Conservation (phyloP, 345 rosid species). For the Clausena lansium region DNA sequence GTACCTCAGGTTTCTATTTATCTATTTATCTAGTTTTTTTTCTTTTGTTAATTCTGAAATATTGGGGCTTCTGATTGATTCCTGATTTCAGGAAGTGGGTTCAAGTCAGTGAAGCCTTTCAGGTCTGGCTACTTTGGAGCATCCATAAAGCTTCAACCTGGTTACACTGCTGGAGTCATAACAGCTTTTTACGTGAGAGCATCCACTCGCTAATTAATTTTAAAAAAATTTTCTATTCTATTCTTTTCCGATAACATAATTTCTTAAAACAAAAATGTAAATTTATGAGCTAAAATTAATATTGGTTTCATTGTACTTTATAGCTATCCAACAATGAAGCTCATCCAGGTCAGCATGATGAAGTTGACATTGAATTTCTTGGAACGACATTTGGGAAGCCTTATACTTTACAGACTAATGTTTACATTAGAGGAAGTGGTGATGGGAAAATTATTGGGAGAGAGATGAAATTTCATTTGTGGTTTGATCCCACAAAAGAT, state of each 20-base stretch:
- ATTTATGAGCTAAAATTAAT: not conserved
- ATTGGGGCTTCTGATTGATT: conserved; percentile 5
- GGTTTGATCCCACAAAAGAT: conserved; percentile 87
- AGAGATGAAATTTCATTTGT: conserved; percentile 85
- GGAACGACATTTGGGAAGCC: conserved; percentile 96
- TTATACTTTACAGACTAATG: conserved; percentile 91
- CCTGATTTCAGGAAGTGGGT: conserved; percentile 74
- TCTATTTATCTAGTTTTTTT: not conserved
- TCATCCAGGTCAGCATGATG: conserved; percentile 89
- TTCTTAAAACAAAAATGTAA: not conserved
- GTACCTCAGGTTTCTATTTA: conserved; percentile 48
- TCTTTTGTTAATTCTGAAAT: not conserved
- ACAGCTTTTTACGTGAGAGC: conserved; percentile 84
- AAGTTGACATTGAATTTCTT: conserved; percentile 91
- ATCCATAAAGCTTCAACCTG: conserved; percentile 79
- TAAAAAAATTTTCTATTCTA: no score
- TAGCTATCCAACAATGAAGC: conserved; percentile 87
- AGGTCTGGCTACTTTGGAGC: conserved; percentile 95
- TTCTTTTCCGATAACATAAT: not conserved
- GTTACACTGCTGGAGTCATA: conserved; percentile 95
- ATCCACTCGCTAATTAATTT: no score
- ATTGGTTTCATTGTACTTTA: no score
- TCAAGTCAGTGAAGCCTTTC: conserved; percentile 81
- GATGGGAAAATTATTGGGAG: conserved; percentile 89
- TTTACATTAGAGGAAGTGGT: conserved; percentile 93